Evolutionary conservation across 352 stramenopile species (phyloP).

Genomic region (Globisporangium parvum): DNA sequence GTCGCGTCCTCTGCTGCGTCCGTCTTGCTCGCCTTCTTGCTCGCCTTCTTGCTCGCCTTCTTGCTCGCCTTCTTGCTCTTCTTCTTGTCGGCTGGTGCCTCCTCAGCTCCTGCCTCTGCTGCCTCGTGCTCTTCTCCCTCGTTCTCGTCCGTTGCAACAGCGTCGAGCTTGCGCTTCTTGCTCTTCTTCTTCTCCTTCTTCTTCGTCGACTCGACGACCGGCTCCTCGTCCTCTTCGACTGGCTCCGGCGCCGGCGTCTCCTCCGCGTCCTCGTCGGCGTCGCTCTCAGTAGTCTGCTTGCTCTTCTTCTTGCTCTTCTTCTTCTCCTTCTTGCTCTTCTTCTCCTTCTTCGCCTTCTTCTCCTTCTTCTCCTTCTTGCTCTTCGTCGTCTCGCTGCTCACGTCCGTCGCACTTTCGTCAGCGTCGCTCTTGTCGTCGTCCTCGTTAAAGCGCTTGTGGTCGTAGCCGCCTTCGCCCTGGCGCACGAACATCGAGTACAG

Average conservation of each 20-base stretch:
- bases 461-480: slow-evolving; percentile 63
- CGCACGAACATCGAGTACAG: slow-evolving; percentile 86
- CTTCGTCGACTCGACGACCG: not conserved
- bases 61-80: slow-evolving; percentile 28
- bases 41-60: slow-evolving; percentile 19
- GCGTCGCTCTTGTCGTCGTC: slow-evolving; percentile 21
- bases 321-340: slow-evolving; percentile 13
- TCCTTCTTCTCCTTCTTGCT: slow-evolving; percentile 16
- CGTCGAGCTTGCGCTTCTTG: slow-evolving; percentile 18
- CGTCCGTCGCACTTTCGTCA: slow-evolving; percentile 36
- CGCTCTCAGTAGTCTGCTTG: slow-evolving; percentile 16
- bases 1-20: slow-evolving; percentile 3
- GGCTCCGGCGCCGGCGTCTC: slow-evolving; percentile 6
- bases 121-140: not conserved
- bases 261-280: slow-evolving; percentile 8
- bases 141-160: slow-evolving; percentile 3
- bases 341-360: slow-evolving; percentile 11
- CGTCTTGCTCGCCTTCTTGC: slow-evolving; percentile 10
- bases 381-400: slow-evolving; percentile 20
- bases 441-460: slow-evolving; percentile 82
- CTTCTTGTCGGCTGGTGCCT: slow-evolving; percentile 13
- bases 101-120: not conserved
- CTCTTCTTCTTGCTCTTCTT: slow-evolving; percentile 32
- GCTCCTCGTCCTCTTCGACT: slow-evolving; percentile 16
- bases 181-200: slow-evolving; percentile 21